phyloP scores from a whole-genome alignment of 1,284 basidiomycete species.

The Clitocybe nebularis region DNA sequence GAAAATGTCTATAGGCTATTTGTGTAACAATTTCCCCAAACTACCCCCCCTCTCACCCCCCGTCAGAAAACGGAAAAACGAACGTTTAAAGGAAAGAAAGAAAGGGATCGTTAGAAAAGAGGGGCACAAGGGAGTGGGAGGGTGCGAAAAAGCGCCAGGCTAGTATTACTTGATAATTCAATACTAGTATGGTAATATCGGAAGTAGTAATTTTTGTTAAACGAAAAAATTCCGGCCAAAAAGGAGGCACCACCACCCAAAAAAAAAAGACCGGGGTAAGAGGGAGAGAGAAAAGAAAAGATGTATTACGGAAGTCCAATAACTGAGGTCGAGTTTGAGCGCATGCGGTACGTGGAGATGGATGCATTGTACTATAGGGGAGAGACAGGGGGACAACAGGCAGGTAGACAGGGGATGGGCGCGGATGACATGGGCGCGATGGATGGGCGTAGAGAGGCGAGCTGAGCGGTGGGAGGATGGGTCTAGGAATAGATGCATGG shows the following conservation, averaged over 20 bases:
- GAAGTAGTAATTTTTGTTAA: not conserved
- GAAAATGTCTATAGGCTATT: no score
- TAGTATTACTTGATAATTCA: conserved; percentile 1
- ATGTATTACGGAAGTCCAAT: not conserved
- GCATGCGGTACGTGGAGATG: not conserved
- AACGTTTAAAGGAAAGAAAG: no score
- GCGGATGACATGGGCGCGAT: not conserved
- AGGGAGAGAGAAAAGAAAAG: not conserved
- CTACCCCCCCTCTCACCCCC: no score
- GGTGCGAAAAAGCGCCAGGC: conserved; percentile 1
- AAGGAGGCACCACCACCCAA: not conserved
- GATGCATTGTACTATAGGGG: not conserved
- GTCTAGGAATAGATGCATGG: not conserved
- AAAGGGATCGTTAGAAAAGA: no score
- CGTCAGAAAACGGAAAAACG: no score
- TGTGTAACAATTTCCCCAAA: no score
- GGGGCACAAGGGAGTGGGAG: not conserved
- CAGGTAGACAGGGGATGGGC: not conserved
- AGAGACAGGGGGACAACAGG: not conserved
- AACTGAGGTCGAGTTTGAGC: not conserved
- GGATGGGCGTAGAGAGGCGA: not conserved
- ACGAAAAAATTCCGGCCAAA: not conserved
- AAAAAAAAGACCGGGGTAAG: not conserved
- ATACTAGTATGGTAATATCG: not conserved
- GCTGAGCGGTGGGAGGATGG: not conserved